phyloP scores from a whole-genome alignment of 2,329 filamentous ascomycete species.

The Penicillium capsulatum region DNA sequence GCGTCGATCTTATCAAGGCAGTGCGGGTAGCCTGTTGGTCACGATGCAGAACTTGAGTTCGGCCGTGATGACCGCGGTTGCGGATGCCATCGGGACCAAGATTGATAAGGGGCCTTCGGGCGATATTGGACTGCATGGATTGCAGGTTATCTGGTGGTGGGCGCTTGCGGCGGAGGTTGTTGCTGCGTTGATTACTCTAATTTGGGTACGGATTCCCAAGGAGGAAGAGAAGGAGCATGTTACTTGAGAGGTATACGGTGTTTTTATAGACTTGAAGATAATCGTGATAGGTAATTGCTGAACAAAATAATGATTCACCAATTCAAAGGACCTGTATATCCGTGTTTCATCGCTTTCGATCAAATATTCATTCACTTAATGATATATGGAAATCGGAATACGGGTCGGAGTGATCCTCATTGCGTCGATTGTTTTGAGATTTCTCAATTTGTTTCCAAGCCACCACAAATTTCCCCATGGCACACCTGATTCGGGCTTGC shows the following conservation, averaged over 20 bases:
- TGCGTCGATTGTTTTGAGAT: neutral
- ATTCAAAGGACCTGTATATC: no score
- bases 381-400: neutral
- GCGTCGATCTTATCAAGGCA: slow-evolving; percentile 42
- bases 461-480: no score
- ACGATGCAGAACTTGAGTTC: slow-evolving; percentile 44
- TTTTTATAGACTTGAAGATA: no score
- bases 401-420: neutral
- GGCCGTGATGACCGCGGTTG: slow-evolving; percentile 33
- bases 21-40: slow-evolving; percentile 43
- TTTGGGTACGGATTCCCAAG: slow-evolving; percentile 38
- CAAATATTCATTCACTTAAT: no score
- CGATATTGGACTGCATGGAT: slow-evolving; percentile 25
- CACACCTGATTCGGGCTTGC: no score
- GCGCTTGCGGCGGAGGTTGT: slow-evolving; percentile 29
- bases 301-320: no score
- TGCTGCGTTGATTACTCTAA: slow-evolving; percentile 30
- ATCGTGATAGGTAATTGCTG: no score
- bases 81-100: slow-evolving; percentile 31
- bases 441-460: no score
- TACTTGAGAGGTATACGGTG: slow-evolving; percentile 4
- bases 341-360: no score
- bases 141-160: slow-evolving; percentile 39
- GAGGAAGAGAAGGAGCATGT: slow-evolving; percentile 31
- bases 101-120: slow-evolving; percentile 13